These are phyloP conservation scores for Penicillium maclennaniae DNA, from an alignment of 495 filamentous ascomycete genomes.

Conservation along the genomic window DNA sequence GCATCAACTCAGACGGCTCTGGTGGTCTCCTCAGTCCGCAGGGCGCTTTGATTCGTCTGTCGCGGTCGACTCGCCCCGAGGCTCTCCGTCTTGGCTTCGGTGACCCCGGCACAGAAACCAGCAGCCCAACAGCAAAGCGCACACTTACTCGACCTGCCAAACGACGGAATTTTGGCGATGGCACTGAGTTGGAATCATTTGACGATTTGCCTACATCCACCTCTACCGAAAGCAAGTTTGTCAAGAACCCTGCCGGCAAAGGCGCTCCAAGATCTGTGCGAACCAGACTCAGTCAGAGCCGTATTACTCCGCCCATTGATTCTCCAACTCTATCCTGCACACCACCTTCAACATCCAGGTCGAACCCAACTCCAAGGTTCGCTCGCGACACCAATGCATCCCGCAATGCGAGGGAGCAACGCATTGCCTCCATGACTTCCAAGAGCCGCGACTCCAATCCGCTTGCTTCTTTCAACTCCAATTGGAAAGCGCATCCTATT, in stretches of 20 bases:
- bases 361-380: constrained; percentile 69
- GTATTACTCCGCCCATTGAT: constrained; percentile 33
- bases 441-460: constrained; percentile 49
- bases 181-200: constrained; percentile 85
- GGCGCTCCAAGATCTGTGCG: constrained; percentile 64
- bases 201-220: constrained; percentile 92
- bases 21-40: constrained; percentile 46
- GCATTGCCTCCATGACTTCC: constrained; percentile 52
- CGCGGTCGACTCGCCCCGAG: constrained; percentile 44
- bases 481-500: constrained; percentile 74
- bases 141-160: constrained; percentile 70
- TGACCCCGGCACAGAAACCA: constrained; percentile 45
- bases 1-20: constrained; percentile 67
- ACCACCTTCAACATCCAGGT: constrained; percentile 45
- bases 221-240: constrained; percentile 72
- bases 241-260: constrained; percentile 71
- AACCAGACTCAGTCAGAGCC: constrained; percentile 58
- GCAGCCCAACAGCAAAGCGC: constrained; percentile 49
- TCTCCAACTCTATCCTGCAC: constrained; percentile 57
- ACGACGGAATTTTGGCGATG: constrained; percentile 82
- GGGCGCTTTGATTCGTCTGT: constrained; percentile 47
- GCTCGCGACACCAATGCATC: constrained; percentile 89
- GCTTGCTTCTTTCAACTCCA: constrained; percentile 63
- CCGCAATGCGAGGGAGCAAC: constrained; percentile 84
- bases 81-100: constrained; percentile 39